Conservation (phyloP, 176 grass and related monocot genomes). For the Triticum timopheevii region DNA sequence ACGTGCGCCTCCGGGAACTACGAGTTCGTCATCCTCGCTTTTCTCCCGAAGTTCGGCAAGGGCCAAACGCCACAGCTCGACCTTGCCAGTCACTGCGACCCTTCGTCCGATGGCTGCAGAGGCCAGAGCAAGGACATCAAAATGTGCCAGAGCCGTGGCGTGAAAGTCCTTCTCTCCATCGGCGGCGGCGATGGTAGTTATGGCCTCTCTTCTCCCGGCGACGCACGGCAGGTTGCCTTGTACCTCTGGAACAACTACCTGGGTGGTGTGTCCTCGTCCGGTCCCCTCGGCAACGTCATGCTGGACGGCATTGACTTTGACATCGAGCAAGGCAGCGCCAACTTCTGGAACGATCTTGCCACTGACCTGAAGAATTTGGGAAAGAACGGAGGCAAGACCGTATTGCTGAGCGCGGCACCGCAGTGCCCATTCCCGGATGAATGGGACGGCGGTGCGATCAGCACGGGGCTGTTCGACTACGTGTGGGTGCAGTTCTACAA, state of each 20-base stretch:
- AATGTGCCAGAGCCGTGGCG: slow-evolving; percentile 42
- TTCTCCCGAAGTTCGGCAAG: slow-evolving; percentile 60
- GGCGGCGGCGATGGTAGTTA: slow-evolving; percentile 56
- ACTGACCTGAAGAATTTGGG: slow-evolving; percentile 41
- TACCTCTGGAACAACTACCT: slow-evolving; percentile 78
- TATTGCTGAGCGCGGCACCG: slow-evolving; percentile 64
- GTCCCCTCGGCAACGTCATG: slow-evolving; percentile 50
- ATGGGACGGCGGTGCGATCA: slow-evolving; percentile 19
- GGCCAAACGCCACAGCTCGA: slow-evolving; percentile 48
- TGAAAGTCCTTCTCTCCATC: slow-evolving; percentile 76
- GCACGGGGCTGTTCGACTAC: slow-evolving; percentile 65
- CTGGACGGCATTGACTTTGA: slow-evolving; percentile 77
- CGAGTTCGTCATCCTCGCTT: slow-evolving; percentile 57
- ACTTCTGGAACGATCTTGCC: slow-evolving; percentile 50
- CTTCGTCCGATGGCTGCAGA: slow-evolving; percentile 43
- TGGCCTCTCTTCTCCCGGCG: slow-evolving; percentile 34
- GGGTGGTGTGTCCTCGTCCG: slow-evolving; percentile 39
- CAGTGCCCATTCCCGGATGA: slow-evolving; percentile 73
- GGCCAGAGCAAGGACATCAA: slow-evolving; percentile 47
- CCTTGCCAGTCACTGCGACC: slow-evolving; percentile 61
- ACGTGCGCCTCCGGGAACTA: slow-evolving; percentile 55
- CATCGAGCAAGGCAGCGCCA: slow-evolving; percentile 50
- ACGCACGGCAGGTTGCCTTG: slow-evolving; percentile 41
- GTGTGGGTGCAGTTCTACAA: slow-evolving; percentile 97
- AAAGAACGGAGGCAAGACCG: slow-evolving; percentile 28